Percentiles rank a stretch among this genome's conserved stretches.
These are phyloP conservation scores for Cephaloascus albidus DNA, from an alignment of 805 yeast species.

Conservation along the genomic window DNA sequence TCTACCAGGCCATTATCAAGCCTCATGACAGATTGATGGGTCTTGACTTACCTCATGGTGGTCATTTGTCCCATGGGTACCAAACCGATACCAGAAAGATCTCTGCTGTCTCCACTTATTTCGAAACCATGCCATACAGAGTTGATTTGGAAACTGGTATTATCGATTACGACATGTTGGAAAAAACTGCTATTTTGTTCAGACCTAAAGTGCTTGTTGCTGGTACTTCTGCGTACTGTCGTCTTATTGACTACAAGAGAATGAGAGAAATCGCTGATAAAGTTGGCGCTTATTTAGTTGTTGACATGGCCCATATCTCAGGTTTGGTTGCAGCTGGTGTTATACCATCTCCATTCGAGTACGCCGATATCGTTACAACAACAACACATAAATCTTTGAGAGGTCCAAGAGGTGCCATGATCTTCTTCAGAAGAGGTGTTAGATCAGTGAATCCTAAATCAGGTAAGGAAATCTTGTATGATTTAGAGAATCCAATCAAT, in stretches of 20 bases:
- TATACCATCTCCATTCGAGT: constrained; percentile 92
- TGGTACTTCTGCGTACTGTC: constrained; percentile 97
- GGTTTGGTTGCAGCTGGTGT: constrained; percentile 96
- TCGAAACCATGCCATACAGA: constrained; percentile 98
- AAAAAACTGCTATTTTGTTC: constrained; percentile 80
- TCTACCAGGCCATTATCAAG: constrained; percentile 89
- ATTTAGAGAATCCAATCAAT: constrained; percentile 90
- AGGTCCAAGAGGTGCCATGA: constrained; percentile 99
- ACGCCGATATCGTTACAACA: constrained; percentile 96
- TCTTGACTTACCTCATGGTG: constrained; percentile 96
- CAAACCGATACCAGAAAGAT: constrained; percentile 91
- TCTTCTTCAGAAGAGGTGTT: constrained; percentile 94
- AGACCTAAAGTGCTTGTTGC: constrained; percentile 97
- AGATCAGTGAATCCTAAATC: constrained; percentile 80
- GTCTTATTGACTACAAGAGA: constrained; percentile 92
- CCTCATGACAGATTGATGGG: constrained; percentile 98
- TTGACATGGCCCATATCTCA: constrained; percentile 98
- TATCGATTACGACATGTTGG: constrained; percentile 93
- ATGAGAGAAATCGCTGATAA: constrained; percentile 95
- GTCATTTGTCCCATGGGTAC: constrained; percentile 97
- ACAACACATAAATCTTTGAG: constrained; percentile 98
- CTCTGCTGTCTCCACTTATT: constrained; percentile 91
- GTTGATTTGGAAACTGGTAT: constrained; percentile 86
- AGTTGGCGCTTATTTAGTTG: constrained; percentile 93
- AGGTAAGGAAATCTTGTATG: constrained; percentile 86